Evolutionary conservation across 352 stramenopile genomes (phyloP).

Genomic region (Pythium insidiosum): DNA sequence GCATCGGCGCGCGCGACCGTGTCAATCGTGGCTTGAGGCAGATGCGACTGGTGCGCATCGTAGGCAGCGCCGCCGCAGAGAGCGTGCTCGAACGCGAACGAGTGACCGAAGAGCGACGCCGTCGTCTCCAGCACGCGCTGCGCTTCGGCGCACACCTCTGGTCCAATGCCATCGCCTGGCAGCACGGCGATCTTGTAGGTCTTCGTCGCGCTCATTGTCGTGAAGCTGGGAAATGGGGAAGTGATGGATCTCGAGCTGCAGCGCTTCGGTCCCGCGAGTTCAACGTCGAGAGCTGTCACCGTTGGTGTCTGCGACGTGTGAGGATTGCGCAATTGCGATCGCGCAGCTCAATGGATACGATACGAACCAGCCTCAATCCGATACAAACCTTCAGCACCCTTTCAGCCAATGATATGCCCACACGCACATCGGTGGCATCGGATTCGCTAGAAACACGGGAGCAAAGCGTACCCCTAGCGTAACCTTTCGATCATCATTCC

Average conservation of each 20-base stretch:
- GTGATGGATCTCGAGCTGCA: too few relatives aligned
- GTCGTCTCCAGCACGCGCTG: constrained; percentile 87
- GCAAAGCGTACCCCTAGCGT: too few relatives aligned
- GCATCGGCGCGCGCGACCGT: constrained; percentile 84
- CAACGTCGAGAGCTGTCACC: too few relatives aligned
- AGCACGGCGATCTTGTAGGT: constrained; percentile 92
- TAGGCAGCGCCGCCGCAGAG: constrained; percentile 96
- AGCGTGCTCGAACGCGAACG: constrained; percentile 91
- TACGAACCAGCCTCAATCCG: too few relatives aligned
- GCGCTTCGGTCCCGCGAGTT: too few relatives aligned
- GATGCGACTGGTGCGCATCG: constrained; percentile 87
- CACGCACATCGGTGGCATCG: too few relatives aligned
- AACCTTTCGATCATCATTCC: too few relatives aligned
- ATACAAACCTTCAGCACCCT: too few relatives aligned
- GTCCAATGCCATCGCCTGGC: constrained; percentile 97
- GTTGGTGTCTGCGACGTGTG: too few relatives aligned
- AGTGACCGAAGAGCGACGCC: constrained; percentile 74
- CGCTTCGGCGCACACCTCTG: constrained; percentile 95
- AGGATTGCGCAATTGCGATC: constrained; percentile 12
- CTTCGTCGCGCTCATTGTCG: constrained; percentile 25
- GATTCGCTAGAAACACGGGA: too few relatives aligned
- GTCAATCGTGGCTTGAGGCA: constrained; percentile 93
- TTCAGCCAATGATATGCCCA: too few relatives aligned
- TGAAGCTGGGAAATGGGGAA: not conserved
- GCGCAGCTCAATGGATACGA: too few relatives aligned